Evolutionary conservation across 164 flowering plant species (phyloP).

Genomic region (Santalum album): DNA sequence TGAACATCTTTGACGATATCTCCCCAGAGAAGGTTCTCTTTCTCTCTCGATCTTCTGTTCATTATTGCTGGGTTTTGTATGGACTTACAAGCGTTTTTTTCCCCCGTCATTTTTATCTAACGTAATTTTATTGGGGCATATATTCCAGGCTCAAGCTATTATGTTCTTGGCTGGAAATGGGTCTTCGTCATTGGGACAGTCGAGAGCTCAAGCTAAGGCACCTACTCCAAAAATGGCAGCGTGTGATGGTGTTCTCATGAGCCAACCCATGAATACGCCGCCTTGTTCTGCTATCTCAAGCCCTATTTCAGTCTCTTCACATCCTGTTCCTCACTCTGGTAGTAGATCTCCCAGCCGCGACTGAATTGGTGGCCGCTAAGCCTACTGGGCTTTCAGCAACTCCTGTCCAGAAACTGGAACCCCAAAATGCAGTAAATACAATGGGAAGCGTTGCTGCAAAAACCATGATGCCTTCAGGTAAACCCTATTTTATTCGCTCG

Average conservation of each 20-base stretch:
- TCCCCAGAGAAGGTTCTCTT: slow-evolving; percentile 72
- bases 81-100: background rate
- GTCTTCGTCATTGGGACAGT: slow-evolving; percentile 19
- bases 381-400: slow-evolving; percentile 20
- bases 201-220: slow-evolving; percentile 30
- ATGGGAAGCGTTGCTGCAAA: slow-evolving; percentile 27
- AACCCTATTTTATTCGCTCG: no score
- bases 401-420: slow-evolving; percentile 39
- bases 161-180: slow-evolving; percentile 80
- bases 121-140: background rate
- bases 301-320: slow-evolving; percentile 61
- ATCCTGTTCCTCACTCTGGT: slow-evolving; percentile 40
- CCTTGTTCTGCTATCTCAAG: slow-evolving; percentile 51
- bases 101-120: background rate
- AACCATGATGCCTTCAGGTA: slow-evolving; percentile 55
- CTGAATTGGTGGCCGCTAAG: slow-evolving; percentile 33
- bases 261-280: slow-evolving; percentile 24
- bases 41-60: slow-evolving; percentile 3
- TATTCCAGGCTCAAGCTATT: slow-evolving; percentile 73
- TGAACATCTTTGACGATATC: slow-evolving; percentile 62
- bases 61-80: background rate
- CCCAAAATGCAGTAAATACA: slow-evolving; percentile 22
- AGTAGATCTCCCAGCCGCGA: slow-evolving; percentile 47
- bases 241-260: slow-evolving; percentile 32
- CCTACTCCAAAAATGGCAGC: slow-evolving; percentile 24